These are phyloP conservation scores for Leucosporidium yakuticum DNA, from an alignment of 768 basidiomycete genomes.

Conservation along the genomic window DNA sequence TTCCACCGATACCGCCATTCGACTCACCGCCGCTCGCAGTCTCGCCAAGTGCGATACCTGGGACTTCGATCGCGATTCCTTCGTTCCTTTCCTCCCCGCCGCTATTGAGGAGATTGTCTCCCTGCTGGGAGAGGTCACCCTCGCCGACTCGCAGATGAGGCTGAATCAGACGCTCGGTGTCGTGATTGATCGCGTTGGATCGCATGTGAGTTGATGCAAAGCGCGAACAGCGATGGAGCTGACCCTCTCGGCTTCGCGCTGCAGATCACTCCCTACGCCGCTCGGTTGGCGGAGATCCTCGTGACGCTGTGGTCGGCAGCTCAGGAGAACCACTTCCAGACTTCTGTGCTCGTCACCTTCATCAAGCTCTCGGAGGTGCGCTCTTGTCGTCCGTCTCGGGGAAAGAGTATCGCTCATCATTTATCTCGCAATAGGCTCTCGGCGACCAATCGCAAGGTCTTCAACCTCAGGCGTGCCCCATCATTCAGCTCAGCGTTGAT, in stretches of 20 bases:
- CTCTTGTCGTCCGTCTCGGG: not conserved
- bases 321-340: slow-evolving; percentile 33
- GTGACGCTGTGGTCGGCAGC: slow-evolving; percentile 63
- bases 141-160: slow-evolving; percentile 68
- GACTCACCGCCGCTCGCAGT: slow-evolving; percentile 73
- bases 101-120: slow-evolving; percentile 62
- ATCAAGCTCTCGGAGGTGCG: slow-evolving; percentile 63
- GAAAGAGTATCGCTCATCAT: not conserved
- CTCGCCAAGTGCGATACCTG: slow-evolving; percentile 71
- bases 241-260: not conserved
- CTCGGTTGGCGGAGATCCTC: slow-evolving; percentile 58
- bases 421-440: slow-evolving; percentile 52
- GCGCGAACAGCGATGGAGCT: too few species aligned
- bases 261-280: slow-evolving; percentile 64
- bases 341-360: slow-evolving; percentile 62
- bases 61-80: slow-evolving; percentile 57
- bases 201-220: slow-evolving; percentile 45
- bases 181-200: slow-evolving; percentile 55
- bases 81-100: slow-evolving; percentile 62
- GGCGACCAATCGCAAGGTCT: slow-evolving; percentile 58
- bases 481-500: slow-evolving; percentile 61
- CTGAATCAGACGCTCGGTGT: slow-evolving; percentile 64
- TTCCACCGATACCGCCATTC: slow-evolving; percentile 75
- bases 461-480: slow-evolving; percentile 54
- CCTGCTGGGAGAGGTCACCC: slow-evolving; percentile 66